Base-by-base conservation (phyloP, 352 stramenopile species). In the Aphanomyces stellatus region DNA sequence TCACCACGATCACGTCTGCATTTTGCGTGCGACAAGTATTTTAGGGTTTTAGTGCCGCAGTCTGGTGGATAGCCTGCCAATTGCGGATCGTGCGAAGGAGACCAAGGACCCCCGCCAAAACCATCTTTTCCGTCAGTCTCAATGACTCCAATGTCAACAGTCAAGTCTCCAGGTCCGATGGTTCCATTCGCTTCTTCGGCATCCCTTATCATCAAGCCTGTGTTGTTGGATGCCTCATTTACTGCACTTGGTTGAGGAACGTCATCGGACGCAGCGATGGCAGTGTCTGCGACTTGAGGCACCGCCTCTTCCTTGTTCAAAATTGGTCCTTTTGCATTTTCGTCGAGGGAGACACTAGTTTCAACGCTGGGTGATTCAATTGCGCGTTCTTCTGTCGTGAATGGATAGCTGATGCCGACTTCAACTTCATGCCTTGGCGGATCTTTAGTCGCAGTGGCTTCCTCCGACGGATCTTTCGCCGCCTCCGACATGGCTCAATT, bases 11-110 rank as follows among this genome's bases (percentile, higher is more conserved):
- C 80, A 60, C 82, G 85, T 27, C 81, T 61, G 11, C 89, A 78
- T 60, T 93, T 91, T 31, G 82, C 82, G 72, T 77, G 88, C 46
- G 82, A 90, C 28, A 93, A 62, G 73, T 91, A 89, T 68, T 93
- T 93, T 40, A 88, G 66, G 28, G 84, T 71, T 24, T 76, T 72
- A 1, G 85, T 87, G 62, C 83, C 82, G 70, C 85, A 93, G 74
- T 93, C 83, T 0, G 85, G 78, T 13, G 79, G 80, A 62, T 91
- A 93, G 0, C 78, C 81, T 3, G 79, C 82, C 0, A 93, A 73
- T 27, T 91, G 81, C 3, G 72, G 76, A 67, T 91, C 82, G 40
- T 79, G 55, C 17, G 79, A 73, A 7, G 80, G 78, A 2, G 74
- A 85, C 59, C n/a, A n/a, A n/a, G n/a, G n/a, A n/a, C n/a, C n/a